Base-by-base conservation (phyloP, 176 grass and related monocot genomes). In the Canna indica region DNA sequence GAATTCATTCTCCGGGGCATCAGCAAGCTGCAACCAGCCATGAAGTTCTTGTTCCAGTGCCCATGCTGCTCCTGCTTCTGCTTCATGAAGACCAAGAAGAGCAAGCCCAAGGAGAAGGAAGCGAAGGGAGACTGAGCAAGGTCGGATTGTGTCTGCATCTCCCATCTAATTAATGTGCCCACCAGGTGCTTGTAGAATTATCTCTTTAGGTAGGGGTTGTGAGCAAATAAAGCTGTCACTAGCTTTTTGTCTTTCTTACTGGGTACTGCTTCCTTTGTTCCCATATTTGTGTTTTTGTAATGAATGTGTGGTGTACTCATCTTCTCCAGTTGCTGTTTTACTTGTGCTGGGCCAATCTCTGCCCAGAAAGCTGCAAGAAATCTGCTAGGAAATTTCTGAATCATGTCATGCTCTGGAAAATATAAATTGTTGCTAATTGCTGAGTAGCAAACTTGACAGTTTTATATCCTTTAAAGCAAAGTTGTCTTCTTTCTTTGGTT, bases 11-110 rank as follows among this genome's bases (percentile, higher is more conserved):
- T 32, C 26, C 11, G 58, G 4, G 18, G 47, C 12, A 46, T 1
- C 22, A 12, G 24, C 27, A 24, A 59, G 26, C 22, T 27, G 26
- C 25, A 14, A 2, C 58, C 25, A 4, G 27, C 27, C 26, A 90
- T 90, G 88, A 90, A 86, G 78, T 73, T 86, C 72, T 67, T 90
- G 81, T 86, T 90, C 76, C 88, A 77, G 28, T 81, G 60, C 63
- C 88, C 81, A 26, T 90, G 88, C 75, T 90, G 88, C 77, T 83
- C 81, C 20, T 90, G 84, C 81, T 90, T 90, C 88, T 90, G 88
- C 84, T 86, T 90, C 78, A 32, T 84, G 38, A 90, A 53, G 84
- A 33, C 73, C 71, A 79, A 68, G 72, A 86, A 60, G 67, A 84
- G 69, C 67, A 71, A 80, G 30, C 64, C 16, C 45, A 77, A 76